Conservation (phyloP, 108 stramenopile genomes). For the Cafeteria roenbergensis region DNA sequence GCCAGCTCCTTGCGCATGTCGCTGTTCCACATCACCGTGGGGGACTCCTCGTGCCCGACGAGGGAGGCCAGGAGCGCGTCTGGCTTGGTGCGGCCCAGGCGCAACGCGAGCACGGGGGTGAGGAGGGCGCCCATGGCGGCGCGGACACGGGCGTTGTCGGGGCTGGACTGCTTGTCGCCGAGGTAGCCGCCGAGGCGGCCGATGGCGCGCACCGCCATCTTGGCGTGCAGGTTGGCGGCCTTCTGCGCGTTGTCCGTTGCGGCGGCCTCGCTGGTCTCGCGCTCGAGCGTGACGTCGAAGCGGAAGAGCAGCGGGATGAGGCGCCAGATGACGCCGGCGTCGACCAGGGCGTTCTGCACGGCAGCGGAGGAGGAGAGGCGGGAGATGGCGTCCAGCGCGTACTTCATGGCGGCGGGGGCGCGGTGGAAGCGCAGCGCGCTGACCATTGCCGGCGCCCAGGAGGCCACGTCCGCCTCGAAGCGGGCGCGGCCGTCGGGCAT, state of each 20-base stretch:
- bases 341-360: conserved; percentile 44
- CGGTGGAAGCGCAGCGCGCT: neutral
- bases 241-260: conserved; percentile 36
- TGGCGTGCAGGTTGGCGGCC: conserved; percentile 47
- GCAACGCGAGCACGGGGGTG: conserved; percentile 45
- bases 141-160: conserved; percentile 32
- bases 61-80: conserved; percentile 45
- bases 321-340: conserved; percentile 51
- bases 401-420: conserved; percentile 38
- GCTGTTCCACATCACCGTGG: conserved; percentile 54
- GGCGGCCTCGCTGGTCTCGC: conserved; percentile 23
- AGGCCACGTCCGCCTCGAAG: conserved; percentile 33
- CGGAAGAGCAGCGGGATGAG: conserved; percentile 37
- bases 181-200: conserved; percentile 53
- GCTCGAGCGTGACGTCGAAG: conserved; percentile 53
- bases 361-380: conserved; percentile 32
- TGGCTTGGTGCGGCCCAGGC: conserved; percentile 48
- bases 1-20: conserved; percentile 53
- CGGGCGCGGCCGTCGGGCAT: neutral
- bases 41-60: conserved; percentile 50
- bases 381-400: conserved; percentile 50
- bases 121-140: conserved; percentile 35
- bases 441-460: too few relatives aligned
- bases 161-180: conserved; percentile 29
- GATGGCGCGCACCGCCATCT: conserved; percentile 46